These are phyloP conservation scores for Lasiodiplodia hormozganensis DNA, from an alignment of 2,329 filamentous ascomycete genomes.

Conservation along the genomic window DNA sequence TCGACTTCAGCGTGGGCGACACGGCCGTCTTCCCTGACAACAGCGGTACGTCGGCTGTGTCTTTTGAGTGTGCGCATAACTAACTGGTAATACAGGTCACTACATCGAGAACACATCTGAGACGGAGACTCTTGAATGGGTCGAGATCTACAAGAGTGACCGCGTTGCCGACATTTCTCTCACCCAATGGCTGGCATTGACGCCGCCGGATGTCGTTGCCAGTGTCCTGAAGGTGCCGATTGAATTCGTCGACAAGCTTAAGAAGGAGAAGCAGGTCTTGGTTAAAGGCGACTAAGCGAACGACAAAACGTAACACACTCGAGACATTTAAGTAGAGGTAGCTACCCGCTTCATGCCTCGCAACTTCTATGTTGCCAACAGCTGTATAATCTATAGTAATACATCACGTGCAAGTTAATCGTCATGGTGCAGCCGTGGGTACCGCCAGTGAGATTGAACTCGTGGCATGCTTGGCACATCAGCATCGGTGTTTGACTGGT, in stretches of 20 bases:
- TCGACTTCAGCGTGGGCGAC: constrained; percentile 72
- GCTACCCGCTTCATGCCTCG: no score
- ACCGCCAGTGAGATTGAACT: no score
- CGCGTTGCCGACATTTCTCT: constrained; percentile 70
- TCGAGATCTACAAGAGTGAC: constrained; percentile 74
- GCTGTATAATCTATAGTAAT: no score
- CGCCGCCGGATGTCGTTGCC: constrained; percentile 67
- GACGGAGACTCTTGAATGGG: constrained; percentile 69
- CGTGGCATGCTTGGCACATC: no score
- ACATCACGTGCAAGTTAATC: no score
- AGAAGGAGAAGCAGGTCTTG: constrained; percentile 70
- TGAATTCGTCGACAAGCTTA: constrained; percentile 62
- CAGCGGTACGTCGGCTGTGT: constrained; percentile 49
- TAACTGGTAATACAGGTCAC: constrained; percentile 53
- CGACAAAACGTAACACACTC: no score
- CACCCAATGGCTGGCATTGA: constrained; percentile 73
- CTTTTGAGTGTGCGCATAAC: background rate
- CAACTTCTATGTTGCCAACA: no score
- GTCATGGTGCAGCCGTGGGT: no score
- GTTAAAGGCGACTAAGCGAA: constrained; percentile 39
- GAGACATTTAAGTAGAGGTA: no score
- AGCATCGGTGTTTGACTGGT: no score
- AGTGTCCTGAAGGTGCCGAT: constrained; percentile 65
- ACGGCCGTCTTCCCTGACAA: constrained; percentile 74
- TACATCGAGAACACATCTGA: constrained; percentile 74